Conservation (phyloP, 1,284 basidiomycete species). For the Termitomyces sp. region DNA sequence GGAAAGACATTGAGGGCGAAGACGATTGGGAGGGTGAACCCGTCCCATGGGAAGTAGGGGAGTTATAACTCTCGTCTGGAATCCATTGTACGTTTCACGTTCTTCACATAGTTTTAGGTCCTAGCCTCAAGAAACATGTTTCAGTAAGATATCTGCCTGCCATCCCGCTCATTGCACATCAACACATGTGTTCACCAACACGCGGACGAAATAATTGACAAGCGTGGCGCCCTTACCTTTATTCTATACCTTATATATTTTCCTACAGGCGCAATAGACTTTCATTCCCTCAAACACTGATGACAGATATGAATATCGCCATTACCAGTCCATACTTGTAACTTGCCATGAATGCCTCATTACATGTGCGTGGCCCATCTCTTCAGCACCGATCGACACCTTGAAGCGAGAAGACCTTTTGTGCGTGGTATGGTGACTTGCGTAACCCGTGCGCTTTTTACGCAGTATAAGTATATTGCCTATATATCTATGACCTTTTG, state of each 20-base stretch:
- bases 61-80: conserved; percentile 37
- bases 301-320: conserved; percentile 5
- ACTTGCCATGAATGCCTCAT: conserved; percentile 23
- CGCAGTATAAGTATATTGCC: conserved; percentile 30
- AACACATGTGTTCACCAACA: conserved; percentile 8
- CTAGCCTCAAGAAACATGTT: conserved; percentile 12
- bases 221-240: conserved; percentile 7
- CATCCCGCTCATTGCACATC: conserved; percentile 1
- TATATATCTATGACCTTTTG: conserved; percentile 32
- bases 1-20: conserved; percentile 41
- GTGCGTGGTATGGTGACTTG: conserved; percentile 23
- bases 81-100: conserved; percentile 10
- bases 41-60: conserved; percentile 72
- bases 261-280: conserved; percentile 1
- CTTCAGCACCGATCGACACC: conserved; percentile 19
- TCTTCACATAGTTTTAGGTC: conserved; percentile 12
- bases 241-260: neutral
- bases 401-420: conserved; percentile 19
- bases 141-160: conserved; percentile 7
- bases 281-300: conserved; percentile 13
- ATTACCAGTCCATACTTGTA: neutral
- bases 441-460: conserved; percentile 28
- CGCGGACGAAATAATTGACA: conserved; percentile 7
- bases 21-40: conserved; percentile 82
- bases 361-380: conserved; percentile 23